Evolutionary conservation across 2,329 filamentous ascomycete genomes (phyloP).

Genomic region (Fusarium sp.): DNA sequence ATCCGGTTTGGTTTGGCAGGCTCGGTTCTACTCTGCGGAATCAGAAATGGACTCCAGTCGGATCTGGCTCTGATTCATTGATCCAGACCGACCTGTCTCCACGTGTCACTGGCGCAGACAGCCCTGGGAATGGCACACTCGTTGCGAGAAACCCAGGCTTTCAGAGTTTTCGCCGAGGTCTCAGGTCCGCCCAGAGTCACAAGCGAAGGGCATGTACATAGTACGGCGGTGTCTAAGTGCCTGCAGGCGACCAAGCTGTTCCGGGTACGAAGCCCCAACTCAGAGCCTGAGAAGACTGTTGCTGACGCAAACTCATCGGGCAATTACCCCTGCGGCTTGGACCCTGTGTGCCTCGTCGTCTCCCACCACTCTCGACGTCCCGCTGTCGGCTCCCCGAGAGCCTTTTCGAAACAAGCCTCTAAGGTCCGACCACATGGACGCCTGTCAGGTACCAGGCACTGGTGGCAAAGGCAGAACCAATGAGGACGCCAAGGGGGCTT

Average conservation of each 20-base stretch:
- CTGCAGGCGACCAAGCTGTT: constrained; percentile 33
- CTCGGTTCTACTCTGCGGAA: constrained; percentile 3
- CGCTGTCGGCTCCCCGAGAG: not conserved
- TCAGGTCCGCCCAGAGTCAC: constrained; percentile 16
- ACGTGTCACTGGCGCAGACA: constrained; percentile 27
- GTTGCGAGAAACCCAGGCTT: constrained; percentile 25
- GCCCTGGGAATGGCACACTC: constrained; percentile 20
- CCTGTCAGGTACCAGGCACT: constrained; percentile 57
- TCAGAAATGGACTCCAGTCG: constrained; percentile 14
- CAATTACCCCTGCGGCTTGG: constrained; percentile 5
- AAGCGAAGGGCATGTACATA: constrained; percentile 15
- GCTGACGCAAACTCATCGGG: constrained; percentile 18
- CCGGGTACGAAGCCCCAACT: constrained; percentile 1
- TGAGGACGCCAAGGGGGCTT: constrained; percentile 27
- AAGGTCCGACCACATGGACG: constrained; percentile 54
- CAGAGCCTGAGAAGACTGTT: not conserved
- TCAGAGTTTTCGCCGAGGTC: constrained; percentile 32
- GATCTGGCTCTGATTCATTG: constrained; percentile 22
- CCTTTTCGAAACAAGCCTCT: constrained; percentile 48
- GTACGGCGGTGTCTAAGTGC: constrained; percentile 27
- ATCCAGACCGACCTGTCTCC: constrained; percentile 20
- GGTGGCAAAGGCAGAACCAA: constrained; percentile 47
- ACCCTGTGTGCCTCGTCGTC: constrained; percentile 7
- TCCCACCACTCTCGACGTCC: constrained; percentile 6
- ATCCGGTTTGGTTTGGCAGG: not conserved